Evolutionary conservation across 441 rosid species (phyloP), one percentile per base, ranked within the genome.

Genomic region (Capsella rubella): DNA sequence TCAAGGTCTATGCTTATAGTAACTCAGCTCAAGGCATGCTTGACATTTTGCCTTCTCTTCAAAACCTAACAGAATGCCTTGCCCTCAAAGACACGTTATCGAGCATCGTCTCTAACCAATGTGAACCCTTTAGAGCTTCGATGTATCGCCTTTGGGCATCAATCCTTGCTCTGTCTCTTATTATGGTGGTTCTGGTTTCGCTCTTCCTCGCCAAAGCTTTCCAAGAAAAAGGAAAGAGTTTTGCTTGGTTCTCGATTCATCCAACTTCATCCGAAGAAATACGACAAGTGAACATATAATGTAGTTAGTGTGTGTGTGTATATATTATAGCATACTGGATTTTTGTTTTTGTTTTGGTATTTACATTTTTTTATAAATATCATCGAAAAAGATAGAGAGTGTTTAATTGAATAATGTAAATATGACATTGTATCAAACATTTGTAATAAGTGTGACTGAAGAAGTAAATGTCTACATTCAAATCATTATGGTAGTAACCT

Each of bases 111-210:
- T 31, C 58, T 47, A 80, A 77, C 45, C 87, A 87, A 6, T 89
- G 94, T 82, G 77, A 61, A 68, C 79, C 91, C 5, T 67, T 84
- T 12, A 74, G 29, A 74, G 55, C 21, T 60, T 80, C 91, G 2
- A 55, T 75, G 14, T 65, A 37, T 47, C 11, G 73, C 25, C 76
- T 85, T 21, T 87, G 94, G 94, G 76, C 72, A 7, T 86, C 85
- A 12, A 79, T 86, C 84, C 79, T 89, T 2, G 76, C 81, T n/a
- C 84, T 87, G 49, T 84, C 91, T 1, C 12, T 86, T 52, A 35
- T 73, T 56, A 89, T 84, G 89, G 64, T 80, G 79, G 54, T 74
- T 53, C 72, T 85, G 56, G 78, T 79, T 47, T 35, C 84, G 53
- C 70, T 67, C 35, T 82, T 88, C 79, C 56, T 87, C n/a, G 67